Percentiles rank a stretch among this genome's conserved stretches.
phyloP scores from a whole-genome alignment of 2,329 filamentous ascomycete species.

The Penicillium expansum region DNA sequence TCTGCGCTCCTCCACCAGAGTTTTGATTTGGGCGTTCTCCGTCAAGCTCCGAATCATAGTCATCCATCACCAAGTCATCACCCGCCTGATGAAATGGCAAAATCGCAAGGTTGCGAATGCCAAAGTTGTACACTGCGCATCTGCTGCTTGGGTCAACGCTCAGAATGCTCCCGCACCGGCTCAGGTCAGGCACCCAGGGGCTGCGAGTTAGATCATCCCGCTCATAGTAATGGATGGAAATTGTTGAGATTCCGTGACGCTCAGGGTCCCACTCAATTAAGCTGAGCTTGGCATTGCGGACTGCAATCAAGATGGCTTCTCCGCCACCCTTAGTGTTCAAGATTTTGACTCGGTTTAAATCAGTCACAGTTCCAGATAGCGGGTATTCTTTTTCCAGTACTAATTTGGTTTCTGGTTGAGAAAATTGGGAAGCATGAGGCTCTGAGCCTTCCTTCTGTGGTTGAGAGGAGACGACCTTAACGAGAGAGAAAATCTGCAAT shows the following conservation, averaged over 20 bases:
- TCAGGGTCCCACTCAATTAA: conserved; percentile 91
- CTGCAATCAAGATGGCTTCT: conserved; percentile 77
- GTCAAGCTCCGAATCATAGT: conserved; percentile 81
- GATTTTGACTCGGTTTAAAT: conserved; percentile 73
- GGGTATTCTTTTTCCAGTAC: conserved; percentile 81
- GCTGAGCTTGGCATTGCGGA: conserved; percentile 89
- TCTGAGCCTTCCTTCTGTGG: conserved; percentile 43
- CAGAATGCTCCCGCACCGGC: conserved; percentile 74
- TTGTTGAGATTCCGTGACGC: conserved; percentile 73
- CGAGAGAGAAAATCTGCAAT: conserved; percentile 82
- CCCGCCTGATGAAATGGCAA: conserved; percentile 83
- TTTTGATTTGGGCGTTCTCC: conserved; percentile 57
- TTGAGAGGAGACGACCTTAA: conserved; percentile 54
- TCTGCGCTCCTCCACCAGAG: conserved; percentile 21
- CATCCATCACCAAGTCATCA: conserved; percentile 87
- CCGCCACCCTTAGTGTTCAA: conserved; percentile 73
- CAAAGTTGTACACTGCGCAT: conserved; percentile 93
- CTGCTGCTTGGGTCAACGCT: conserved; percentile 86
- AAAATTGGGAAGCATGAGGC: conserved; percentile 58
- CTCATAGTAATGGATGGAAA: conserved; percentile 98
- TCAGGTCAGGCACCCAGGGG: conserved; percentile 76
- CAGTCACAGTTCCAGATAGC: conserved; percentile 79
- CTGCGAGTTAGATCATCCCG: conserved; percentile 81
- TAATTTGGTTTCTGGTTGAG: conserved; percentile 69
- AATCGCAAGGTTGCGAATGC: conserved; percentile 82